phyloP scores from a whole-genome alignment of 305 asterid genomes.

The Solanum aculeatissimum region DNA sequence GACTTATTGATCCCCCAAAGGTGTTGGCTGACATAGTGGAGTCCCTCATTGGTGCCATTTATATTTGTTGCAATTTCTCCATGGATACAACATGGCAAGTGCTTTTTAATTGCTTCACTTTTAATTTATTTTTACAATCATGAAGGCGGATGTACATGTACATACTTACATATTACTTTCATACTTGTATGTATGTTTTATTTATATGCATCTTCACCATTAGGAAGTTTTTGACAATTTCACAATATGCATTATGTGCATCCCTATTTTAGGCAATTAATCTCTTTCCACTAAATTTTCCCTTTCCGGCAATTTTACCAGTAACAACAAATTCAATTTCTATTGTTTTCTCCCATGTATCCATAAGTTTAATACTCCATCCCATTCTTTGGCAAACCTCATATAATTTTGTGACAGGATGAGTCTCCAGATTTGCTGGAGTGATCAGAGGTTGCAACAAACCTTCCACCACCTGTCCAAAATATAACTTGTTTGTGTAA shows the following conservation, averaged over 20 bases:
- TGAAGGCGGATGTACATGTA: too few species aligned
- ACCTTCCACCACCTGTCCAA: slow-evolving; percentile 16
- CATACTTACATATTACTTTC: too few species aligned
- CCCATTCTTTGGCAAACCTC: slow-evolving; percentile 25
- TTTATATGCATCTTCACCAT: too few species aligned
- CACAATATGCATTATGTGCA: slow-evolving; percentile 16
- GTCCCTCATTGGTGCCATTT: slow-evolving; percentile 40
- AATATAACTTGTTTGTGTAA: not conserved
- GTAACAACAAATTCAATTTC: slow-evolving; percentile 9
- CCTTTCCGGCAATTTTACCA: slow-evolving; percentile 10
- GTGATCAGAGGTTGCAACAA: slow-evolving; percentile 33
- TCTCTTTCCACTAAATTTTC: slow-evolving; percentile 15
- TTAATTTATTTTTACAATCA: not conserved
- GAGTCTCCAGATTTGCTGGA: slow-evolving; percentile 6
- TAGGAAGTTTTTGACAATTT: slow-evolving; percentile 1
- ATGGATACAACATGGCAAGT: slow-evolving; percentile 33
- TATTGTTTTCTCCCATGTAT: slow-evolving; percentile 17
- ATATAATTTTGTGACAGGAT: slow-evolving; percentile 19
- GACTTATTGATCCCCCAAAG: slow-evolving; percentile 36
- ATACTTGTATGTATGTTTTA: too few species aligned
- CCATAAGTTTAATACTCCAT: not conserved
- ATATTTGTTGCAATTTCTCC: slow-evolving; percentile 18
- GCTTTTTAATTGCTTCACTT: not conserved
- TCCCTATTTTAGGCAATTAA: slow-evolving; percentile 28
- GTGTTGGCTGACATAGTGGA: slow-evolving; percentile 41